These are phyloP conservation scores for Monilinia polystroma DNA, from an alignment of 2,329 filamentous ascomycete genomes.

Conservation along the genomic window DNA sequence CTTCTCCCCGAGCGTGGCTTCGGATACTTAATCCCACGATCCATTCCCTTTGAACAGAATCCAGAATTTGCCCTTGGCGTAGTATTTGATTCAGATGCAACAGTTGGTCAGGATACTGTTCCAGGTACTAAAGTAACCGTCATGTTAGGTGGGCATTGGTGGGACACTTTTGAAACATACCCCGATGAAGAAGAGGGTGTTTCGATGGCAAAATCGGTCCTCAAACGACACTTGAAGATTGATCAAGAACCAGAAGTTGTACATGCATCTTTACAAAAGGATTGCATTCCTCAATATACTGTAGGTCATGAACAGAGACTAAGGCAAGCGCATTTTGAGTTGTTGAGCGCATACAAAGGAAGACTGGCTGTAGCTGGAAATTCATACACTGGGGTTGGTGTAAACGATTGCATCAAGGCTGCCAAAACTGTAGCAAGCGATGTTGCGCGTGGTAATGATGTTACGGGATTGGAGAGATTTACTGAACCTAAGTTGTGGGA, in stretches of 20 bases:
- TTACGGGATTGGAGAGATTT: slow-evolving; percentile 43
- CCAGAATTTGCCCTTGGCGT: slow-evolving; percentile 84
- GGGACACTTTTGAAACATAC: slow-evolving; percentile 61
- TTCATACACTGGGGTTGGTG: slow-evolving; percentile 48
- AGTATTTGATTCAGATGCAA: slow-evolving; percentile 71
- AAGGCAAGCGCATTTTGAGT: slow-evolving; percentile 36
- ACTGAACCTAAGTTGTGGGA: slow-evolving; percentile 11
- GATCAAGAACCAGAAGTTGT: slow-evolving; percentile 57
- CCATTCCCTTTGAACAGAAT: slow-evolving; percentile 68
- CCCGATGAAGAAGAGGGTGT: slow-evolving; percentile 67
- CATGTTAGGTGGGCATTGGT: slow-evolving; percentile 93
- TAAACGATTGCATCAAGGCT: slow-evolving; percentile 56
- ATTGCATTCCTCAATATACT: slow-evolving; percentile 89
- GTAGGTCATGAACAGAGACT: slow-evolving; percentile 62
- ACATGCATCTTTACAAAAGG: slow-evolving; percentile 57
- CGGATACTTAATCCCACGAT: slow-evolving; percentile 85
- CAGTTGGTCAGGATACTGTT: slow-evolving; percentile 53
- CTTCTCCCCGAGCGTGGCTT: slow-evolving; percentile 70
- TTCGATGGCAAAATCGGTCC: slow-evolving; percentile 65
- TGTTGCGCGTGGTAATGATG: slow-evolving; percentile 40
- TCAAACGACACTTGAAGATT: slow-evolving; percentile 75
- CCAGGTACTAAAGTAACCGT: slow-evolving; percentile 83
- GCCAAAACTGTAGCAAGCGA: slow-evolving; percentile 54
- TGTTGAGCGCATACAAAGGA: slow-evolving; percentile 38
- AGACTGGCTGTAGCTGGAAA: slow-evolving; percentile 47